These are phyloP conservation scores for Ophiocordyceps sinensis DNA, from an alignment of 2,329 filamentous ascomycete species.

Conservation along the genomic window DNA sequence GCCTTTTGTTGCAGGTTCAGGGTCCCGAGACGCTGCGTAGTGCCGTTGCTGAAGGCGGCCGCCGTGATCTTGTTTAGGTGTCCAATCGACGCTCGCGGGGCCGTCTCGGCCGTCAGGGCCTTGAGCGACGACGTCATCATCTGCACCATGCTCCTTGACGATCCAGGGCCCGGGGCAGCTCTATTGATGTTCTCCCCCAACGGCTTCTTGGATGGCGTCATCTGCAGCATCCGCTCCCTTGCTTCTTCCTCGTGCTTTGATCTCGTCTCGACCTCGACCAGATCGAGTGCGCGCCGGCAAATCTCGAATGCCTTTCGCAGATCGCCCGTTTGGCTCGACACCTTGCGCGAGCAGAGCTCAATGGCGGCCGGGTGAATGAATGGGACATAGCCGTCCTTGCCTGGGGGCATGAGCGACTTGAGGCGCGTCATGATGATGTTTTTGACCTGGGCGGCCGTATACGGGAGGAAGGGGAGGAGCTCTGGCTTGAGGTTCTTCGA, in stretches of 20 bases:
- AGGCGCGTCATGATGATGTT: conserved; percentile 75
- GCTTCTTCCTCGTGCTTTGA: conserved; percentile 53
- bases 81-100: conserved; percentile 75
- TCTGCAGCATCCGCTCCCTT: conserved; percentile 39
- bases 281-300: conserved; percentile 73
- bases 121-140: conserved; percentile 40
- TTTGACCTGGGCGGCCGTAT: conserved; percentile 76
- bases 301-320: conserved; percentile 92
- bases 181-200: conserved; percentile 70
- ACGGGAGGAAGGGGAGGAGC: conserved; percentile 83
- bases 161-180: conserved; percentile 14
- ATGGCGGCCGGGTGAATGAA: conserved; percentile 92
- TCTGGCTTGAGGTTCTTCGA: conserved; percentile 82
- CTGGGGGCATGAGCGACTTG: conserved; percentile 51
- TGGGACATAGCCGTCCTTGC: conserved; percentile 51
- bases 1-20: conserved; percentile 96
- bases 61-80: conserved; percentile 89
- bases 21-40: conserved; percentile 66
- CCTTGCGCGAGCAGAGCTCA: conserved; percentile 86
- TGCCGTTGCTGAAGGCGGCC: conserved; percentile 79
- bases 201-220: conserved; percentile 59
- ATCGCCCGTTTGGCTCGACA: conserved; percentile 87
- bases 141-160: conserved; percentile 28
- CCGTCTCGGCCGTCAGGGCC: conserved; percentile 57
- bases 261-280: conserved; percentile 74